Evolutionary conservation across 495 filamentous ascomycete genomes (phyloP).

Genomic region (Chaetomium tenue): DNA sequence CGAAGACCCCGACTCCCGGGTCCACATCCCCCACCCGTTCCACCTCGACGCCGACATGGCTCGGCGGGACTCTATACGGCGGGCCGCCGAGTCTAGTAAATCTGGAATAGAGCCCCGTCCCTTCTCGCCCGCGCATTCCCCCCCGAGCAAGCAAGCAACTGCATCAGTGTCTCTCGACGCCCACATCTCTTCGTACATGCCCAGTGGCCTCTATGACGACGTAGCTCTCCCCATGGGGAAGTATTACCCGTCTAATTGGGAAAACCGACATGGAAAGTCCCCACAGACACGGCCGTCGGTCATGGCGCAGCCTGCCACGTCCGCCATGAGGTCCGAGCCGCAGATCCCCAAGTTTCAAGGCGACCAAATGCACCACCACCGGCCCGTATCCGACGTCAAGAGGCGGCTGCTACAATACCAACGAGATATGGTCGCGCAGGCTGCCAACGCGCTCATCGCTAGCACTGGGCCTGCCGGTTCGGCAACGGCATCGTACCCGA

Average conservation of each 20-base stretch:
- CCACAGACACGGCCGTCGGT: slow-evolving; percentile 21
- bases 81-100: slow-evolving; percentile 32
- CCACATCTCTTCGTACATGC: slow-evolving; percentile 45
- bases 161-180: slow-evolving; percentile 31
- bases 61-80: slow-evolving; percentile 34
- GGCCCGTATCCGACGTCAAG: slow-evolving; percentile 47
- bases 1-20: slow-evolving; percentile 43
- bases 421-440: slow-evolving; percentile 58
- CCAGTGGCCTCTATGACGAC: slow-evolving; percentile 38
- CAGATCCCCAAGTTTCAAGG: slow-evolving; percentile 30
- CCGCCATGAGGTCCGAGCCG: slow-evolving; percentile 32
- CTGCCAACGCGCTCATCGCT: slow-evolving; percentile 42
- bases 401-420: slow-evolving; percentile 58
- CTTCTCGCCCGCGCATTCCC: neutral
- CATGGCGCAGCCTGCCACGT: slow-evolving; percentile 18
- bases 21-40: slow-evolving; percentile 45
- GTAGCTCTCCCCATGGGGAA: slow-evolving; percentile 50
- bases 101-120: neutral
- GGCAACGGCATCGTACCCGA: neutral
- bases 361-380: slow-evolving; percentile 27
- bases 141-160: slow-evolving; percentile 6
- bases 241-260: slow-evolving; percentile 56
- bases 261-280: slow-evolving; percentile 34
- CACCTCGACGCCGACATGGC: slow-evolving; percentile 39
- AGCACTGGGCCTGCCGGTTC: slow-evolving; percentile 19